A percentile compares a stretch with the other conserved stretches of the same genome.
phyloP scores from a whole-genome alignment of 495 filamentous ascomycete species.

The Lophium mytilinum region DNA sequence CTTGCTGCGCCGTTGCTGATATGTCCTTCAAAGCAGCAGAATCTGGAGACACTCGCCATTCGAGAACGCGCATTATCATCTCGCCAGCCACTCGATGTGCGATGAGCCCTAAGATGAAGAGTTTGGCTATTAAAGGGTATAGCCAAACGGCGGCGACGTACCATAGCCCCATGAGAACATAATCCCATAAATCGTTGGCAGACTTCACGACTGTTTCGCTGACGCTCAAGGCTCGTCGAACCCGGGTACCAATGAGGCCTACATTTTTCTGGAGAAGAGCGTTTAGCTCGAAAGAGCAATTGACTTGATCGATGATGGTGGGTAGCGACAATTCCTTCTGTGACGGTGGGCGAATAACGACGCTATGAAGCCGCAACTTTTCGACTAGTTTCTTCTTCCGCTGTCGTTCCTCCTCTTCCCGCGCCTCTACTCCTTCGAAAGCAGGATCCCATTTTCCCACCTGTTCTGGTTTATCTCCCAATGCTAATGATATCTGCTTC shows the following conservation, averaged over 20 bases:
- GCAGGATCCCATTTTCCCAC: conserved; percentile 23
- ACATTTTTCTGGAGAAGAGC: conserved; percentile 81
- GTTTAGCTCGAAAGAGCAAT: conserved; percentile 86
- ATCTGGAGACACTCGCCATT: conserved; percentile 72
- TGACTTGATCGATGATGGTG: conserved; percentile 87
- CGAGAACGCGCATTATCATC: conserved; percentile 66
- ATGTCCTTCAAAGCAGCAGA: conserved; percentile 88
- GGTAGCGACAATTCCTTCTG: conserved; percentile 74
- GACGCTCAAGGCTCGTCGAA: conserved; percentile 80
- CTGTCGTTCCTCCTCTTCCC: conserved; percentile 54
- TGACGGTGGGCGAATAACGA: conserved; percentile 64
- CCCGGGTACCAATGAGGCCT: conserved; percentile 66
- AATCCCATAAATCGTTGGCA: conserved; percentile 73
- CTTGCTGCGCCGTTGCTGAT: conserved; percentile 94
- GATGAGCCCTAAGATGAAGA: conserved; percentile 70
- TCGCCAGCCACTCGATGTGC: conserved; percentile 79
- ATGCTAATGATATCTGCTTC: conserved; percentile 75
- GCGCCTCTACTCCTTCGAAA: conserved; percentile 46
- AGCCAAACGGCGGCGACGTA: conserved; percentile 67
- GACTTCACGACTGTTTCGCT: conserved; percentile 93
- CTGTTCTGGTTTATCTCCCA: conserved; percentile 62
- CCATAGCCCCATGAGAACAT: conserved; percentile 58
- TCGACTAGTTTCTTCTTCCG: conserved; percentile 61
- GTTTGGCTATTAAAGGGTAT: conserved; percentile 63
- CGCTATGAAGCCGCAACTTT: conserved; percentile 82